Evolutionary conservation across 164 flowering plant genomes (phyloP).

Genomic region (Sedum album): DNA sequence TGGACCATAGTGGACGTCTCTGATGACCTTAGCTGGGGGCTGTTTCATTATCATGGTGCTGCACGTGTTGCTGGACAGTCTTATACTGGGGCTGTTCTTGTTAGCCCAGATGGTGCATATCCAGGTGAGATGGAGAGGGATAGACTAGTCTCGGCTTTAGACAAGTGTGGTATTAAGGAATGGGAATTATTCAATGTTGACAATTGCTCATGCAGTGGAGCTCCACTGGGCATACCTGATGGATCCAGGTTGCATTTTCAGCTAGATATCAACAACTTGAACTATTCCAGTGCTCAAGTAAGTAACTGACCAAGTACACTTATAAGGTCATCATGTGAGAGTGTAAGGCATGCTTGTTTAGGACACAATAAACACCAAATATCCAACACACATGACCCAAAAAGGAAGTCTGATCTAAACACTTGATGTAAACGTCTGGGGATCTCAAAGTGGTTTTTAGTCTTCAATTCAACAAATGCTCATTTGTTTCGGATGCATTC

Average conservation of each 20-base stretch:
- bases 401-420: neutral
- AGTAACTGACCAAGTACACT: too few relatives aligned
- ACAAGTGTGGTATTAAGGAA: slow-evolving; percentile 65
- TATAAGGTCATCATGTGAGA: too few relatives aligned
- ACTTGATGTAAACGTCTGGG: neutral
- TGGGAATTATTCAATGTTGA: slow-evolving; percentile 83
- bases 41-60: slow-evolving; percentile 88
- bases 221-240: slow-evolving; percentile 53
- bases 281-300: neutral
- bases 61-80: slow-evolving; percentile 89
- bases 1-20: slow-evolving; percentile 89
- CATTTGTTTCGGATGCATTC: neutral
- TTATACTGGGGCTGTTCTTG: slow-evolving; percentile 94
- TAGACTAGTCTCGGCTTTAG: slow-evolving; percentile 47
- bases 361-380: too few relatives aligned
- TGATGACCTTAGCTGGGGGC: slow-evolving; percentile 86
- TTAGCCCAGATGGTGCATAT: slow-evolving; percentile 65
- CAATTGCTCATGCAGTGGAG: slow-evolving; percentile 48
- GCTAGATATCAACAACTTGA: slow-evolving; percentile 1
- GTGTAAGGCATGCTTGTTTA: too few relatives aligned
- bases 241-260: slow-evolving; percentile 42
- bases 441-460: neutral
- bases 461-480: neutral
- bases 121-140: slow-evolving; percentile 34
- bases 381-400: too few relatives aligned